These are phyloP conservation scores for Chlorella sp. DNA, from an alignment of 139 green algal genomes.

Conservation along the genomic window DNA sequence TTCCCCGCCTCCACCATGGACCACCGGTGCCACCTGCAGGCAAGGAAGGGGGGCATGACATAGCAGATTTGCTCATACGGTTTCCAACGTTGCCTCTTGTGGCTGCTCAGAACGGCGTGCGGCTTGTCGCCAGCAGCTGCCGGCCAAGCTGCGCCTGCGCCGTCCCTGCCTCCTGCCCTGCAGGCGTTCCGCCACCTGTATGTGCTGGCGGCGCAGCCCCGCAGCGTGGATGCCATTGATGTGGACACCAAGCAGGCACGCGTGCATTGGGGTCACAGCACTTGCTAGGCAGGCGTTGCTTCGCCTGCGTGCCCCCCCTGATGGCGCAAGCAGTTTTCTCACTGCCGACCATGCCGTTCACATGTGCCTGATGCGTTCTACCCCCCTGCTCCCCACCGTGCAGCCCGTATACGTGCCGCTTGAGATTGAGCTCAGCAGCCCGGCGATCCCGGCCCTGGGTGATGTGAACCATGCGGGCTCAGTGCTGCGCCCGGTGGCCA, in stretches of 20 bases:
- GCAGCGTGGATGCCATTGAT: conserved; percentile 85
- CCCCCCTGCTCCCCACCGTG: neutral
- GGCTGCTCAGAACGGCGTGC: too few species aligned
- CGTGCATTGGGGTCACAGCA: too few species aligned
- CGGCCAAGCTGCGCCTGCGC: too few species aligned
- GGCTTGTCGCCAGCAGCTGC: neutral
- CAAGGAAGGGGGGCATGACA: neutral
- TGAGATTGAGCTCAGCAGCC: conserved; percentile 35
- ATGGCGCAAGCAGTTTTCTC: too few species aligned
- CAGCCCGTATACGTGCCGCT: conserved; percentile 79
- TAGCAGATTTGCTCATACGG: too few species aligned
- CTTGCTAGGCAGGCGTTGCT: neutral
- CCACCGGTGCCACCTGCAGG: conserved; percentile 93
- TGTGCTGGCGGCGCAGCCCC: conserved; percentile 82
- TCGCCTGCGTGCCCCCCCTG: too few species aligned
- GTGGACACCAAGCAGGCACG: conserved; percentile 63
- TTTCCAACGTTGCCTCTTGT: too few species aligned
- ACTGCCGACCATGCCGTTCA: too few species aligned
- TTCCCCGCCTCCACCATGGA: conserved; percentile 80
- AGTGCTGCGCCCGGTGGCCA: conserved; percentile 16
- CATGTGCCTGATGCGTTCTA: neutral
- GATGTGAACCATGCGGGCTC: neutral
- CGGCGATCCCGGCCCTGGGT: neutral
- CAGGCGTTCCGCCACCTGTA: conserved; percentile 96
- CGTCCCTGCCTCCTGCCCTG: neutral